phyloP scores from a whole-genome alignment of 192 early-diverging fungal genomes.

The Linnemannia schmuckeri region DNA sequence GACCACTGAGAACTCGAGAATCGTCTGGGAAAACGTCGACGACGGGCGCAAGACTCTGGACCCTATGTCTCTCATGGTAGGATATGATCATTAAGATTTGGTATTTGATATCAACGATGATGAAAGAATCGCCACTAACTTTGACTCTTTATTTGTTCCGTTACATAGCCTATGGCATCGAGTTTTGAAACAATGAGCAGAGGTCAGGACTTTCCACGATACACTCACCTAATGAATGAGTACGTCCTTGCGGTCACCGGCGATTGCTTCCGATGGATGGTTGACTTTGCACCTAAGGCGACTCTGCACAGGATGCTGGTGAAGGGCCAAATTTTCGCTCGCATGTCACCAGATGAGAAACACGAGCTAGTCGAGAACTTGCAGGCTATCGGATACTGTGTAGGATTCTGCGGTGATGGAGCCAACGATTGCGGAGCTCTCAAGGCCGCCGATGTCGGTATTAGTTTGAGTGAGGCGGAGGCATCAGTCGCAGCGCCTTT shows the following conservation, averaged over 20 bases:
- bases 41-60: slow-evolving; percentile 61
- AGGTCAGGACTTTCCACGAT: slow-evolving; percentile 35
- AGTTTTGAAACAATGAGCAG: neutral
- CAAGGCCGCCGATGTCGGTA: slow-evolving; percentile 95
- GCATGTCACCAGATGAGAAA: slow-evolving; percentile 99
- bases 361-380: slow-evolving; percentile 91
- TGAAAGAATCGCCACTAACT: neutral
- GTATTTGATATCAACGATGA: neutral
- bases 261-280: slow-evolving; percentile 96
- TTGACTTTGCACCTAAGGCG: slow-evolving; percentile 73
- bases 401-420: slow-evolving; percentile 98
- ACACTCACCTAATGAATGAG: slow-evolving; percentile 34
- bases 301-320: slow-evolving; percentile 77
- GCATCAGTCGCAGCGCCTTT: slow-evolving; percentile 98
- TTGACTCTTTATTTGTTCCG: neutral
- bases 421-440: slow-evolving; percentile 99
- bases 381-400: slow-evolving; percentile 92
- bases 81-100: neutral
- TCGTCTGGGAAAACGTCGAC: slow-evolving; percentile 80
- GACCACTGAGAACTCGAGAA: slow-evolving; percentile 61
- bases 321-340: slow-evolving; percentile 92
- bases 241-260: slow-evolving; percentile 96
- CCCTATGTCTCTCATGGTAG: slow-evolving; percentile 59
- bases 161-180: neutral
- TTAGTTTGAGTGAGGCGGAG: slow-evolving; percentile 97